These are phyloP conservation scores for Xanthoceras sorbifolium DNA, from an alignment of 345 rosid species.

Conservation along the genomic window DNA sequence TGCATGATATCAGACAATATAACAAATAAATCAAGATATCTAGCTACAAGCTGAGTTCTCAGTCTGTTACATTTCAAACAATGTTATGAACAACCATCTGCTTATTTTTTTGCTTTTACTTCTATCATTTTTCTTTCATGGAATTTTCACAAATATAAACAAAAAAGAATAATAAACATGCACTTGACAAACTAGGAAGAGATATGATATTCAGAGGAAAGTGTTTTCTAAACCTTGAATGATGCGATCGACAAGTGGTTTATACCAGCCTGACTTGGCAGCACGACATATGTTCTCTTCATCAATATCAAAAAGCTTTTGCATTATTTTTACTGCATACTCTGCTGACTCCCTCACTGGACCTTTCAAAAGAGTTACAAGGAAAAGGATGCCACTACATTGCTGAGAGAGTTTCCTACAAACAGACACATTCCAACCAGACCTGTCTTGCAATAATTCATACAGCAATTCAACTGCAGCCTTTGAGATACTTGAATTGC, in stretches of 20 bases:
- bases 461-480: slow-evolving; percentile 59
- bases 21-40: not conserved
- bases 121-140: not conserved
- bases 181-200: not conserved
- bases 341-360: slow-evolving; percentile 52
- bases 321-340: slow-evolving; percentile 50
- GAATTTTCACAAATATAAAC: not conserved
- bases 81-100: no score
- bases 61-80: no score
- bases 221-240: slow-evolving; percentile 47
- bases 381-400: slow-evolving; percentile 50
- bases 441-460: slow-evolving; percentile 62
- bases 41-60: not conserved
- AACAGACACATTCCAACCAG: slow-evolving; percentile 53
- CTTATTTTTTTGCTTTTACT: not conserved
- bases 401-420: slow-evolving; percentile 60
- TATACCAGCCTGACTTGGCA: slow-evolving; percentile 65
- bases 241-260: slow-evolving; percentile 57
- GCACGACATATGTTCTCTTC: slow-evolving; percentile 57
- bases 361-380: slow-evolving; percentile 59
- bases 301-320: slow-evolving; percentile 54
- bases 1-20: slow-evolving; percentile 1
- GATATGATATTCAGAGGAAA: slow-evolving; percentile 10
- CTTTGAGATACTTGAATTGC: slow-evolving; percentile 53
- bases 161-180: not conserved